A percentile compares a stretch with the other conserved stretches of the same genome.
phyloP scores from a whole-genome alignment of 495 filamentous ascomycete species.

The Geopyxis carbonaria region DNA sequence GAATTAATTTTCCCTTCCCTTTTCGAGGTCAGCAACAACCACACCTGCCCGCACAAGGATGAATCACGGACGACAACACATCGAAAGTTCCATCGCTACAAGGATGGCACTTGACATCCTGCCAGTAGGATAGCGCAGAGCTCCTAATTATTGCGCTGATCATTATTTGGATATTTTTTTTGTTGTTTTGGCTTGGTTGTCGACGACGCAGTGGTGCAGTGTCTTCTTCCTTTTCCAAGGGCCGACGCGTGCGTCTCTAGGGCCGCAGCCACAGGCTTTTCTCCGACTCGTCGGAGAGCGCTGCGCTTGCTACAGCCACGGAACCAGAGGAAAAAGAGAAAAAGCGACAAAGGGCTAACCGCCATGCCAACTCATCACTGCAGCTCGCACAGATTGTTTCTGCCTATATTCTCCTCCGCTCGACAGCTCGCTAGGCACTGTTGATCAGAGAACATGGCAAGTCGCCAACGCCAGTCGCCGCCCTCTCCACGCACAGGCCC shows the following conservation, averaged over 20 bases:
- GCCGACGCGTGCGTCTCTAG: slow-evolving; percentile 1
- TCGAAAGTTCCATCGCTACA: slow-evolving; percentile 1
- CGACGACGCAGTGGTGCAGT: slow-evolving; percentile 1
- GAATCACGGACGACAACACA: slow-evolving; percentile 3
- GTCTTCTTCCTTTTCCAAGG: neutral
- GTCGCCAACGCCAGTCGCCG: too few species aligned
- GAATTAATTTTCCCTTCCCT: too few species aligned
- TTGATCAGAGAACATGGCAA: too few species aligned
- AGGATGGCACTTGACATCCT: neutral
- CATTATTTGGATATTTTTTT: too few species aligned
- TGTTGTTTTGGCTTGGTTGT: neutral
- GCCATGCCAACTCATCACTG: slow-evolving; percentile 24
- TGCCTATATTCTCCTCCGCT: slow-evolving; percentile 25
- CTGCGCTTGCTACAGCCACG: slow-evolving; percentile 1
- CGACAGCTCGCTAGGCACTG: too few species aligned
- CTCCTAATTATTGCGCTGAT: too few species aligned
- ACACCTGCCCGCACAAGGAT: too few species aligned
- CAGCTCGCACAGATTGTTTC: slow-evolving; percentile 23
- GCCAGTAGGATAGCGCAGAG: too few species aligned
- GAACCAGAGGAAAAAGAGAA: neutral
- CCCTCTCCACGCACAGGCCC: too few species aligned
- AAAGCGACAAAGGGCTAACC: neutral
- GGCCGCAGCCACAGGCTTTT: slow-evolving; percentile 5
- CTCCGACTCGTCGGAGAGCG: slow-evolving; percentile 6
- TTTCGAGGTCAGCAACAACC: too few species aligned